A percentile compares a stretch with the other conserved stretches of the same genome.
Evolutionary conservation across 1,284 basidiomycete genomes (phyloP).

Genomic region (Leccinum angustisporum): DNA sequence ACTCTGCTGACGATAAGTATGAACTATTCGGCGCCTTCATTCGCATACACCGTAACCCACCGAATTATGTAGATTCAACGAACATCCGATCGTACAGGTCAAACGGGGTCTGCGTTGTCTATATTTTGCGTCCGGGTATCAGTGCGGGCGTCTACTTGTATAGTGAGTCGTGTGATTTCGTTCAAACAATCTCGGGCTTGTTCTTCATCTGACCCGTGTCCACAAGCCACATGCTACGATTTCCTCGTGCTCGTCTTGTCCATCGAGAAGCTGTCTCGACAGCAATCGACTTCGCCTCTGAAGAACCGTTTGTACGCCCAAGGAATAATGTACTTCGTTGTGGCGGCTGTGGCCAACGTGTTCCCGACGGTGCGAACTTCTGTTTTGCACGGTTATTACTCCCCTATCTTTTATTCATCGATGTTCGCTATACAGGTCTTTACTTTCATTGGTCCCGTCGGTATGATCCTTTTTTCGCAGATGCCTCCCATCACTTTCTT

Average conservation of each 20-base stretch:
- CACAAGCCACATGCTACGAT: constrained; percentile 22
- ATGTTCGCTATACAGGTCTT: constrained; percentile 10
- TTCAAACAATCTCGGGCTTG: neutral
- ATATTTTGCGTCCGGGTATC: neutral
- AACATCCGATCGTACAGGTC: neutral
- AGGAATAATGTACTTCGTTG: constrained; percentile 24
- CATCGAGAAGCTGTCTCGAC: constrained; percentile 14
- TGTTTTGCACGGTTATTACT: neutral
- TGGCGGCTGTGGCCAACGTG: constrained; percentile 13
- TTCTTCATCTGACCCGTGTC: neutral
- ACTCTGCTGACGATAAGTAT: constrained; percentile 15
- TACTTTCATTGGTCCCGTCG: neutral
- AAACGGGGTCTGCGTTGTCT: constrained; percentile 7
- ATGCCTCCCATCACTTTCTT: neutral
- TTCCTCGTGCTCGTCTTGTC: constrained; percentile 19
- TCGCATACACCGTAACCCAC: neutral
- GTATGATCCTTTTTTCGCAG: constrained; percentile 3
- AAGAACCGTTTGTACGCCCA: constrained; percentile 15
- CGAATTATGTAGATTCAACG: neutral
- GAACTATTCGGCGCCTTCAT: neutral
- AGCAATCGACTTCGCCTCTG: constrained; percentile 15
- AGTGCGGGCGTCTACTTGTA: constrained; percentile 13
- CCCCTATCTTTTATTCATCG: neutral
- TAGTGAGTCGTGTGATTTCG: constrained; percentile 9
- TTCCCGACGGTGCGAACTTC: constrained; percentile 16